A percentile compares a stretch with the other conserved stretches of the same genome.
phyloP scores from a whole-genome alignment of 345 rosid species.

The Rhodomyrtus tomentosa region DNA sequence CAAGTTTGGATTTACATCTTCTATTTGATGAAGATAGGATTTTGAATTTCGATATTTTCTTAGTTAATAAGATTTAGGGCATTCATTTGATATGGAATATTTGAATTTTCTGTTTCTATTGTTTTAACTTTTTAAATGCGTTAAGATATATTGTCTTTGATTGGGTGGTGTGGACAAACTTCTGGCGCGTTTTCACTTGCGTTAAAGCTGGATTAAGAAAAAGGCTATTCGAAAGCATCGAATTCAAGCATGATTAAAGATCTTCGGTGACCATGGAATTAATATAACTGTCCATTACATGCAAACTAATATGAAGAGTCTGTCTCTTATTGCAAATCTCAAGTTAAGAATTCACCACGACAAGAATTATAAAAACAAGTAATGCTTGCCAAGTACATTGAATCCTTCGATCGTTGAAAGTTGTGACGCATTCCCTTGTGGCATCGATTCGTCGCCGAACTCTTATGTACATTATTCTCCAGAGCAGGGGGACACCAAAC shows the following conservation, averaged over 20 bases:
- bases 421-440: background rate
- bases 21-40: too few relatives aligned
- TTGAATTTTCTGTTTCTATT: too few relatives aligned
- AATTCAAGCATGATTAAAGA: background rate
- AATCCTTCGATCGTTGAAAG: background rate
- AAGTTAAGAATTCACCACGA: background rate
- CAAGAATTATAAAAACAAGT: background rate
- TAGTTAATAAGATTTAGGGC: too few relatives aligned
- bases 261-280: background rate
- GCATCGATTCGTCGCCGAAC: background rate
- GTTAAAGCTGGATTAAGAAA: background rate
- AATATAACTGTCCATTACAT: background rate
- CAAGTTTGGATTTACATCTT: too few relatives aligned
- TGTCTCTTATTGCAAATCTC: background rate
- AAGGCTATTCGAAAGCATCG: background rate
- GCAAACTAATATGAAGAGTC: background rate
- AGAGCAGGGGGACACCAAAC: background rate
- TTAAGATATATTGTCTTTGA: too few relatives aligned
- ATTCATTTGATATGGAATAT: too few relatives aligned
- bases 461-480: background rate
- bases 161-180: too few relatives aligned
- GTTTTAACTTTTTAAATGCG: too few relatives aligned
- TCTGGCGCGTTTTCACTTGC: fast-evolving
- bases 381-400: background rate
- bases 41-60: too few relatives aligned